Base-by-base conservation (phyloP, 805 yeast species). In the Cyberlindnera bimundalis region DNA sequence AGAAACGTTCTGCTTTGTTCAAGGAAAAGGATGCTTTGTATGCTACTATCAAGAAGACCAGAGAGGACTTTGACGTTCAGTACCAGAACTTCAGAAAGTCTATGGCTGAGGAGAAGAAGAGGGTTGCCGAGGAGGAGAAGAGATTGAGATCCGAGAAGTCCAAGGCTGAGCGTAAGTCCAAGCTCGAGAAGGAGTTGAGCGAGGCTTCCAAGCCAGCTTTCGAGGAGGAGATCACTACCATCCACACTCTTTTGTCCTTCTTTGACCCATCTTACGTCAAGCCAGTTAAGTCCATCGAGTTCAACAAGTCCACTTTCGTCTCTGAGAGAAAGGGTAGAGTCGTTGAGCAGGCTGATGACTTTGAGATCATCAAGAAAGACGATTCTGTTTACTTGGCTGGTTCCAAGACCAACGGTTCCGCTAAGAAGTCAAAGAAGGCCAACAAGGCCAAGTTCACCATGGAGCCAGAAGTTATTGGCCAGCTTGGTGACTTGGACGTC, bases 141-240 rank as follows among this genome's bases (percentile, higher is more conserved):
- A 60, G 73, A 62, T 57, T 65, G 51, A 68, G 66, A 58, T 56
- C 69, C 48, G 56, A 64, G 29, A 74, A 73, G 52, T 74, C 73
- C 50, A 77, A 73, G 59, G 67, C 70, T 46, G 70, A 67, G 50
- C 72, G 72, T 56, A 68, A 74, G 61, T 73, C 73, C 65, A 79
- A 73, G 55, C 84, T 82, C 42, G 87, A 86, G 53, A 71, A 76
- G 58, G 78, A 78, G 57, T 77, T 85, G 69, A 74, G 79, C 38
- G 84, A 79, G 48, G 89, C 89, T 34, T 78, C 84, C 20, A 64
- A 66, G 53, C 96, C 98, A 21, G 98, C 97, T 20, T 90, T 84
- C 67, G 78, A 82, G 44, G 67, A 67, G 33, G 96, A 93, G 67
- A 82, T 91, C 55, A 73, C 73, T 51, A 70, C 82, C 48, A 84